Percentiles rank a stretch among this genome's conserved stretches.
phyloP scores from a whole-genome alignment of 106 monocot species.

The Xerophyta viscosa region DNA sequence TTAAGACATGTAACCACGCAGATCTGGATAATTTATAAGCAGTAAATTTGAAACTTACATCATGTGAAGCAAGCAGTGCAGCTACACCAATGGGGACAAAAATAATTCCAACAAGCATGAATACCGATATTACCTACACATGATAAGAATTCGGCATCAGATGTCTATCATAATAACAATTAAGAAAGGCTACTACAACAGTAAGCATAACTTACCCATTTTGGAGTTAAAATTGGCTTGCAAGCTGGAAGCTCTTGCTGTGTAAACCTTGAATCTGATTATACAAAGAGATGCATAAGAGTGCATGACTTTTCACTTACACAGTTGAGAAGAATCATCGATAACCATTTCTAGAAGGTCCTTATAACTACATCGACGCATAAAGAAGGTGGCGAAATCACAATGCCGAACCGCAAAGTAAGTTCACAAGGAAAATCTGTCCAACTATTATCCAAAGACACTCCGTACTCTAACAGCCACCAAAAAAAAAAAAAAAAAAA shows the following conservation, averaged over 20 bases:
- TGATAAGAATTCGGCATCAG: neutral
- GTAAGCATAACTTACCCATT: constrained; percentile 48
- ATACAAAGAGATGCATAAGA: neutral
- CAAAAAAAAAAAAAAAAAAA: too few species aligned
- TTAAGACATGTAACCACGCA: neutral
- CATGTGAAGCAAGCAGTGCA: constrained; percentile 58
- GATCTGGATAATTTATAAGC: neutral
- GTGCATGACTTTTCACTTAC: too few species aligned
- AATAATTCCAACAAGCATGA: constrained; percentile 53
- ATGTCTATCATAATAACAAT: too few species aligned
- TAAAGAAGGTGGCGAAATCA: too few species aligned
- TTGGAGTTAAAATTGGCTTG: constrained; percentile 81
- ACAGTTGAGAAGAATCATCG: too few species aligned
- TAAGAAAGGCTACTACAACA: neutral
- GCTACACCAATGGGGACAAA: constrained; percentile 75
- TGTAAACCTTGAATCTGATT: constrained; percentile 86
- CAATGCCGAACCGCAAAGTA: too few species aligned
- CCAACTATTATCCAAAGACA: too few species aligned
- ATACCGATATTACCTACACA: constrained; percentile 67
- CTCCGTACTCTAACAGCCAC: too few species aligned
- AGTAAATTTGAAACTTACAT: constrained; percentile 21
- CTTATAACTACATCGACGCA: too few species aligned
- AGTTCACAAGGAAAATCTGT: too few species aligned
- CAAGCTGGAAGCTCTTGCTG: constrained; percentile 93
- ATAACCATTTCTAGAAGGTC: too few species aligned